Conservation (phyloP, 371 early-diverging fungal species). For the Lichtheimia ornata region DNA sequence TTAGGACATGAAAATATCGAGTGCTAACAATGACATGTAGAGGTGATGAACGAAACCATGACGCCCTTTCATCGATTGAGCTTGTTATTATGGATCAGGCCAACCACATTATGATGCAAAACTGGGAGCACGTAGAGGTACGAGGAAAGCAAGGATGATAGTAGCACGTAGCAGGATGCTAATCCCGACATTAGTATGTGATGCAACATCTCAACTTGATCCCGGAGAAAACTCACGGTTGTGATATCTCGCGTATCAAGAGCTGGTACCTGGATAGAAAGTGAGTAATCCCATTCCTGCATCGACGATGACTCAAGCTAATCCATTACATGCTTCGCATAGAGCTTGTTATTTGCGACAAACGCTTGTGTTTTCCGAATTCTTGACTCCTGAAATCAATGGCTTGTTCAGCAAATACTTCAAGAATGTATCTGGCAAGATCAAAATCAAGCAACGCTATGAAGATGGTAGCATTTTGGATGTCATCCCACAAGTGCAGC, state of each 20-base stretch:
- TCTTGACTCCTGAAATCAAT: slow-evolving; percentile 87
- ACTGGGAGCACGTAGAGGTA: slow-evolving; percentile 93
- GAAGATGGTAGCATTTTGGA: slow-evolving; percentile 73
- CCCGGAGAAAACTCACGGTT: slow-evolving; percentile 86
- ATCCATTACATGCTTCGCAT: slow-evolving; percentile 5
- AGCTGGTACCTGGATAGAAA: slow-evolving; percentile 85
- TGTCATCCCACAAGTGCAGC: slow-evolving; percentile 80
- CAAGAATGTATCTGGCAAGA: slow-evolving; percentile 76
- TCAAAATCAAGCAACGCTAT: slow-evolving; percentile 65
- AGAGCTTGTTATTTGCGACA: slow-evolving; percentile 87
- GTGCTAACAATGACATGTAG: slow-evolving; percentile 28
- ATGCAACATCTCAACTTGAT: slow-evolving; percentile 83
- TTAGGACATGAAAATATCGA: neutral
- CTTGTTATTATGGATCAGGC: slow-evolving; percentile 86
- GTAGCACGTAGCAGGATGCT: neutral
- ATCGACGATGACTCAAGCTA: too few species aligned
- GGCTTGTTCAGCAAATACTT: slow-evolving; percentile 77
- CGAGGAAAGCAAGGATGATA: neutral
- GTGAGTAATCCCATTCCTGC: slow-evolving; percentile 20
- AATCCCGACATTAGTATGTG: slow-evolving; percentile 48
- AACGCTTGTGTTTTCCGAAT: slow-evolving; percentile 79
- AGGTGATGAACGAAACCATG: slow-evolving; percentile 86
- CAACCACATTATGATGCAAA: slow-evolving; percentile 93
- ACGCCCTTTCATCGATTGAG: slow-evolving; percentile 93
- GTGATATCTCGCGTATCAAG: slow-evolving; percentile 93